These are phyloP conservation scores for Septoria linicola DNA, from an alignment of 2,329 filamentous ascomycete genomes.

Conservation along the genomic window DNA sequence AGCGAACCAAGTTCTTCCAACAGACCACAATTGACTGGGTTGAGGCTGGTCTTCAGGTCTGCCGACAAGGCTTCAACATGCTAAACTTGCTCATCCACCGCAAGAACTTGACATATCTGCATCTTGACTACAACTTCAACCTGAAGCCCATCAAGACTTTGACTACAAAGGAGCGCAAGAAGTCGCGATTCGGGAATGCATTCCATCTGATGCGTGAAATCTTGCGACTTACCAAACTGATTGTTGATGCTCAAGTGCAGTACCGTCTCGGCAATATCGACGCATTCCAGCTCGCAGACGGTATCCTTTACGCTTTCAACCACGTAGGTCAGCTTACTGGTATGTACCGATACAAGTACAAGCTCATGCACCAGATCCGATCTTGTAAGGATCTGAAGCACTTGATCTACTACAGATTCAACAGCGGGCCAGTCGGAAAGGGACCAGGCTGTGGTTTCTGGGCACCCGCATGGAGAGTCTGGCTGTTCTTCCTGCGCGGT, in stretches of 20 bases:
- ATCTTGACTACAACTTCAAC: slow-evolving; percentile 99
- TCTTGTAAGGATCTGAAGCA: slow-evolving; percentile 99
- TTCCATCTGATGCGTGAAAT: slow-evolving; percentile 99
- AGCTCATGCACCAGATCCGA: slow-evolving; percentile 99
- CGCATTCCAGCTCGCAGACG: slow-evolving; percentile 96
- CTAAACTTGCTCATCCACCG: slow-evolving; percentile 94
- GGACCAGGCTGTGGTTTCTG: slow-evolving; percentile 98
- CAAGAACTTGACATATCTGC: slow-evolving; percentile 96
- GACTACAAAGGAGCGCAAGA: slow-evolving; percentile 98
- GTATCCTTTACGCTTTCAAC: slow-evolving; percentile 99
- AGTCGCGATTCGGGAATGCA: slow-evolving; percentile 97
- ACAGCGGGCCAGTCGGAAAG: slow-evolving; percentile 93
- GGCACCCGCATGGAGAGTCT: slow-evolving; percentile 97
- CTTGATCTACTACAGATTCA: slow-evolving; percentile 98
- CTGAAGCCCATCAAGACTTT: slow-evolving; percentile 97
- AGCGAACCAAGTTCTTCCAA: slow-evolving; percentile 98
- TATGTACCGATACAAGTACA: slow-evolving; percentile 99
- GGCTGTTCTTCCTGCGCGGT: slow-evolving; percentile 98
- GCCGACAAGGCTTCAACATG: slow-evolving; percentile 99
- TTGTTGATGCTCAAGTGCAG: slow-evolving; percentile 97
- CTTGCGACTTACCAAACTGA: slow-evolving; percentile 88
- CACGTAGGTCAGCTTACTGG: slow-evolving; percentile 97
- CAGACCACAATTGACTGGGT: slow-evolving; percentile 99
- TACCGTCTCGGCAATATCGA: slow-evolving; percentile 97
- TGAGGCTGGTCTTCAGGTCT: slow-evolving; percentile 96